Evolutionary conservation across 1,284 basidiomycete genomes (phyloP).

Genomic region (Microbotryum lychnidis-dioicae): DNA sequence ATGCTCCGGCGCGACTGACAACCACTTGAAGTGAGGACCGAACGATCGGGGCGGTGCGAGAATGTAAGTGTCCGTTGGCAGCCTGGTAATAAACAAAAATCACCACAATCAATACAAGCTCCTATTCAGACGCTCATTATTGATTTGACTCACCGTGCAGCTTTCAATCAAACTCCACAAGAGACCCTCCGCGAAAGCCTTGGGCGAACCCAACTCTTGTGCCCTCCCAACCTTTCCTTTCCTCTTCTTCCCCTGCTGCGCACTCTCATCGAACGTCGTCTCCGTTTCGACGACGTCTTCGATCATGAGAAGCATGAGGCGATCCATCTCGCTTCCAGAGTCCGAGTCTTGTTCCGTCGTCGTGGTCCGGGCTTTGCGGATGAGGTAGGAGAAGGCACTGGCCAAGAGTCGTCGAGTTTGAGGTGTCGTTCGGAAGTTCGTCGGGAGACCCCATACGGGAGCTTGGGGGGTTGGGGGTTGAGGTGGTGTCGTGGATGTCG

Average conservation of each 20-base stretch:
- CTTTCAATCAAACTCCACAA: conserved; percentile 30
- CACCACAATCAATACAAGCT: not conserved
- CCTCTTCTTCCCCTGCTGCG: conserved; percentile 19
- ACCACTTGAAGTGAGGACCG: conserved; percentile 18
- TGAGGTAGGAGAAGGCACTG: conserved; percentile 33
- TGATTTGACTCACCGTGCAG: conserved; percentile 14
- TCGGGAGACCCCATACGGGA: conserved; percentile 2
- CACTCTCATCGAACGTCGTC: conserved; percentile 8
- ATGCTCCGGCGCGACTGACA: conserved; percentile 9
- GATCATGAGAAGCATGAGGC: conserved; percentile 16
- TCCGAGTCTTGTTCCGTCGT: not conserved
- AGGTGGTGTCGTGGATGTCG: not conserved
- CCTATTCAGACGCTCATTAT: not conserved
- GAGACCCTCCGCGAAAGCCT: conserved; percentile 28
- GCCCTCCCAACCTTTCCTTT: conserved; percentile 26
- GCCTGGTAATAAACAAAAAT: conserved; percentile 15
- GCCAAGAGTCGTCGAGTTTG: conserved; percentile 34
- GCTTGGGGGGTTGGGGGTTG: not conserved
- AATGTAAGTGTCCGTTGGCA: conserved; percentile 31
- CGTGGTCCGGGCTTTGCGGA: conserved; percentile 25
- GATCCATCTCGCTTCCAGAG: conserved; percentile 9
- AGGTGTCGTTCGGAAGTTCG: conserved; percentile 30
- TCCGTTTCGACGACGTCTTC: conserved; percentile 16
- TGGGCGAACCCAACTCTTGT: conserved; percentile 29
- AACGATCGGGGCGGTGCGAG: conserved; percentile 26